Evolutionary conservation across 257 asterid genomes (phyloP), one percentile per base, ranked within the genome.

Genomic region (Thymus mandschuricus): DNA sequence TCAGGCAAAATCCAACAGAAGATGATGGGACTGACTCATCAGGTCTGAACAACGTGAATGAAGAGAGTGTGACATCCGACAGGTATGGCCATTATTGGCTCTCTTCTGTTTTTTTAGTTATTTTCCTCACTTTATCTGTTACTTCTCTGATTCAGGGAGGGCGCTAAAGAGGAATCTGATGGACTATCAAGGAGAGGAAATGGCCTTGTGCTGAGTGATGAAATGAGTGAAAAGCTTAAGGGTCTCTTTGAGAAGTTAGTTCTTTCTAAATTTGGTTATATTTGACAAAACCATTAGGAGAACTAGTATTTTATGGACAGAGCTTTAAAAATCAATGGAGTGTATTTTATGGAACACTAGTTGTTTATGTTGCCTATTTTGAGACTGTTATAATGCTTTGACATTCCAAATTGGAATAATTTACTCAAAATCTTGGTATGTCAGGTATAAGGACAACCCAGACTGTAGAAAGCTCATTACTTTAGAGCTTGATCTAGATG

Each of bases 211-310:
- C 86, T 79, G 31, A 65, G 64, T 69, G 78, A 81, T 65, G 96
- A 90, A 75, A 52, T 81, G 78, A 77, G 78, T 51, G 78, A 57
- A 78, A 82, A 83, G 80, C 76, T 86, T 48, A 82, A 72, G 81
- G 88, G 82, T 83, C 92, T 92, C 66, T 82, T 78, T 81, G 87
- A 86, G 78, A 87, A 81, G 98, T 90, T 83, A 80, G 92, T 86
- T 68, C 63, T 66, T 41, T 58, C 35, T 5, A 64, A 40, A 41
- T 33, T 49, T 30, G 13, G 27, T 60, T 54, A 50, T 64, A 38
- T 28, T 27, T 51, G 21, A 41, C 45, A 35, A 40, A 11, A 40
- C 10, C 10, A 67, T 64, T 57, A 4, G 13, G 13, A 66, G 40
- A 66, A 60, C 49, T 45, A 29, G 64, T 44, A 38, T 55, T 52